phyloP scores from a whole-genome alignment of 2,329 filamentous ascomycete species.

The Arthrobotrys pseudoclavata region DNA sequence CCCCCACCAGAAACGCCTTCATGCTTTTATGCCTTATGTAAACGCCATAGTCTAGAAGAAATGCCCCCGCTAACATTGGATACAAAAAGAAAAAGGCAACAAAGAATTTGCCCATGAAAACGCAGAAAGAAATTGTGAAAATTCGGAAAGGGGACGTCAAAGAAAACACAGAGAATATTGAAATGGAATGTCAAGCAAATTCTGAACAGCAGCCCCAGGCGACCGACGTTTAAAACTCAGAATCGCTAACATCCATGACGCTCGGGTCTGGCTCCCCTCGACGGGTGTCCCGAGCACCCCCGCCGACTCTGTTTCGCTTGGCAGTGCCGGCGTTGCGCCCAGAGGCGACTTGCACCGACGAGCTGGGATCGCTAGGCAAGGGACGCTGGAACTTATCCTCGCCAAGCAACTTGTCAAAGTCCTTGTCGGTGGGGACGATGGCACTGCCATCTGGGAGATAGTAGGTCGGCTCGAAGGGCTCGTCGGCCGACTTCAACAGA shows the following conservation, averaged over 20 bases:
- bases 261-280: slow-evolving; percentile 42
- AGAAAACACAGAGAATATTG: neutral
- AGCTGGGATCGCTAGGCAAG: neutral
- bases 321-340: slow-evolving; percentile 34
- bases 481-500: slow-evolving; percentile 68
- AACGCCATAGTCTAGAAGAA: slow-evolving; percentile 12
- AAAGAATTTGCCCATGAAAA: neutral
- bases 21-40: slow-evolving; percentile 13
- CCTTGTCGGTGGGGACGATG: slow-evolving; percentile 34
- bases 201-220: slow-evolving; percentile 18
- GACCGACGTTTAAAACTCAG: slow-evolving; percentile 41
- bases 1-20: slow-evolving; percentile 5
- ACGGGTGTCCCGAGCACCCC: slow-evolving; percentile 26
- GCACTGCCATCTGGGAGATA: slow-evolving; percentile 26
- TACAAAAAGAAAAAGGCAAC: neutral
- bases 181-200: neutral
- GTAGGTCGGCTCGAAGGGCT: slow-evolving; percentile 67
- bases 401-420: slow-evolving; percentile 41
- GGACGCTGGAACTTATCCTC: slow-evolving; percentile 47
- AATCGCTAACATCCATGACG: slow-evolving; percentile 57
- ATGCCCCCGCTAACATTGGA: slow-evolving; percentile 8
- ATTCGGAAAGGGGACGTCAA: neutral
- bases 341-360: neutral
- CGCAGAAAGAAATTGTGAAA: neutral
- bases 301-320: slow-evolving; percentile 19